A percentile compares a stretch with the other conserved stretches of the same genome.
These are phyloP conservation scores for Botrytis paeoniae DNA, from an alignment of 2,329 filamentous ascomycete species.

Conservation along the genomic window DNA sequence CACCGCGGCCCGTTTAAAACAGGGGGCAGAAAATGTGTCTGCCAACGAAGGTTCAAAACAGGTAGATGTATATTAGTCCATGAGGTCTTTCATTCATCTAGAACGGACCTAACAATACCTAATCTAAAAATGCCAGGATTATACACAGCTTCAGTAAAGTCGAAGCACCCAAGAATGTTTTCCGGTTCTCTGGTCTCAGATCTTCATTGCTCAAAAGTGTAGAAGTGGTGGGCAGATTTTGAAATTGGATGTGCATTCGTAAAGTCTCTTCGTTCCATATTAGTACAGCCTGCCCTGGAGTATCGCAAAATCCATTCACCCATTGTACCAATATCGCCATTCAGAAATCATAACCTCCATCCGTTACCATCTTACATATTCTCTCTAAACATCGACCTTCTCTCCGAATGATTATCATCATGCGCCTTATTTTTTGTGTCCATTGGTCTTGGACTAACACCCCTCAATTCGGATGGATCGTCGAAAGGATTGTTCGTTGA, in stretches of 20 bases:
- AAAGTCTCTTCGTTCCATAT: neutral
- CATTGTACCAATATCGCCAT: neutral
- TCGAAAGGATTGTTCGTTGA: constrained; percentile 63
- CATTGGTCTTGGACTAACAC: constrained; percentile 75
- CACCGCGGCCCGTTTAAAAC: neutral
- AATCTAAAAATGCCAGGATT: neutral
- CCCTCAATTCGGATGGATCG: constrained; percentile 62
- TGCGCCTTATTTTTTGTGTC: constrained; percentile 41
- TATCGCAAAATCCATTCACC: constrained; percentile 1
- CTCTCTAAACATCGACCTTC: constrained; percentile 68
- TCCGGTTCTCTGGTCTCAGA: neutral
- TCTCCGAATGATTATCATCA: constrained; percentile 59
- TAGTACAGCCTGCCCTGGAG: constrained; percentile 1
- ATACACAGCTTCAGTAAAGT: neutral
- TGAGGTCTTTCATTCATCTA: neutral
- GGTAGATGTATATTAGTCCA: neutral
- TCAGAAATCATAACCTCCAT: neutral
- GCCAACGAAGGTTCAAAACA: too few species aligned
- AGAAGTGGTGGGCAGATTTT: neutral
- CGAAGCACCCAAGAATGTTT: neutral
- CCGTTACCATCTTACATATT: constrained; percentile 51
- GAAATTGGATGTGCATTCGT: neutral
- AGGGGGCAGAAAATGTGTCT: neutral
- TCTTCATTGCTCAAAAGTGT: neutral
- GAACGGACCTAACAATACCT: neutral